Evolutionary conservation across 1,284 basidiomycete genomes (phyloP).

Genomic region (Heterobasidion irregulare): DNA sequence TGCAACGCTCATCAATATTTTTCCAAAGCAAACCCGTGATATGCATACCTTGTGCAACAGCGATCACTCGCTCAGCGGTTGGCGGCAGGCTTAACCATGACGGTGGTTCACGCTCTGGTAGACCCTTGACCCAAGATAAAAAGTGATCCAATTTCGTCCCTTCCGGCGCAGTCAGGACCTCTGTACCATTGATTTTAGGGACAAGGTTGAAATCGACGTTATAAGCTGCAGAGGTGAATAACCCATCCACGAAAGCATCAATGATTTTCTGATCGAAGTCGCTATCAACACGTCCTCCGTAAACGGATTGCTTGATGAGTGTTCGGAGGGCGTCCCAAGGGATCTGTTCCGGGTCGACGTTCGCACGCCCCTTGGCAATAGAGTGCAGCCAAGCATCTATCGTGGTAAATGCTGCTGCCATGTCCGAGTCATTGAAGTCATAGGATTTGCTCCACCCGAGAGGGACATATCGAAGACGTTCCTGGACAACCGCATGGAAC

Average conservation of each 20-base stretch:
- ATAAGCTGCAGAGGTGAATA: slow-evolving; percentile 84
- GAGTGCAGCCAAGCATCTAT: slow-evolving; percentile 85
- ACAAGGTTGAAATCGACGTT: slow-evolving; percentile 90
- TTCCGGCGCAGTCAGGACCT: slow-evolving; percentile 73
- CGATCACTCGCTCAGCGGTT: slow-evolving; percentile 86
- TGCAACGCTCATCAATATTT: slow-evolving; percentile 23
- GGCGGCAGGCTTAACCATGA: slow-evolving; percentile 89
- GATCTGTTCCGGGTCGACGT: slow-evolving; percentile 83
- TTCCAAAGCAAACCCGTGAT: slow-evolving; percentile 1
- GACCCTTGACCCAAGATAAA: slow-evolving; percentile 75
- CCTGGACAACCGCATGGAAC: slow-evolving; percentile 97
- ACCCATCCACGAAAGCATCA: slow-evolving; percentile 83
- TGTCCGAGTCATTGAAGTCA: slow-evolving; percentile 97
- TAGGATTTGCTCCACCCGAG: slow-evolving; percentile 94
- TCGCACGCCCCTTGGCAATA: slow-evolving; percentile 80
- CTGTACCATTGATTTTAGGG: slow-evolving; percentile 48
- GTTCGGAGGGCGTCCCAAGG: slow-evolving; percentile 91
- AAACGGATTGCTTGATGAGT: slow-evolving; percentile 90
- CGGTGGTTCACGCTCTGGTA: slow-evolving; percentile 89
- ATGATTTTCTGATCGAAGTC: slow-evolving; percentile 90
- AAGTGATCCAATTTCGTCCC: slow-evolving; percentile 89
- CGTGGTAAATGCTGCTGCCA: slow-evolving; percentile 85
- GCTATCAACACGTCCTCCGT: slow-evolving; percentile 89
- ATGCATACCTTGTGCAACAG: slow-evolving; percentile 75
- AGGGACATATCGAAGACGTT: slow-evolving; percentile 90